Base-by-base conservation (phyloP, 2,329 filamentous ascomycete genomes). In the Phaeosphaeria sp. region DNA sequence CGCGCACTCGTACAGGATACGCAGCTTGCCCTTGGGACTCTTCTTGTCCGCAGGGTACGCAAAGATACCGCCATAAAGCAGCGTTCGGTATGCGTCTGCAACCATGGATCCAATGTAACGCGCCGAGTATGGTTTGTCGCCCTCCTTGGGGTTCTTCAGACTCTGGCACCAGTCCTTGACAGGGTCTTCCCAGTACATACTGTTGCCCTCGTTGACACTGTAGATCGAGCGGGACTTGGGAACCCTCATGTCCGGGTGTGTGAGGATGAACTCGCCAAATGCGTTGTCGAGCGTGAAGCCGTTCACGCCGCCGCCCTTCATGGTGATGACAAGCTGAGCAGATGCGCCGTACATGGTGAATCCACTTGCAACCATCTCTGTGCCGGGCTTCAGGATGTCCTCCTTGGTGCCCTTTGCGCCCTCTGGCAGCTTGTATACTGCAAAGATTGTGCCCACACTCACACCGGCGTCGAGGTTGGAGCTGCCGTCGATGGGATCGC, bases 331-430 rank as follows among this genome's bases (percentile, higher is more conserved):
- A 46, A 99, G 86, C 82, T 98, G 94, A 3, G 95, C 89, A 2
- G 93, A 97, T 68, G 95, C 95, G 74, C 95, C 95, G 81, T 99
- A 99, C 95, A 99, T 99, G 80, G 95, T 99, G 86, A 99, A 99
- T n/a, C 95, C 95, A 21, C 92, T 89, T 36, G 95, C 94, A 20
- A 98, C 87, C 66, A 98, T 87, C 80, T 97, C 93, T 1, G 91
- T 94, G 55, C 95, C 95, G 1, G 95, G 91, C 79, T 89, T 89
- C 59, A 98, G 86, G 60, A 99, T 86, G 77, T 98, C 93, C 73
- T 96, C 92, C 69, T 91, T 89, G 58, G 86, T 89, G 64, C 91
- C 91, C 58, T 81, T 84, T 15, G 90, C 88, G 64, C 86, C 89
- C 15, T 96, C 92, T 57, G 89, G 86, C 21, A 98, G 87, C 83